phyloP scores from a whole-genome alignment of 2,329 filamentous ascomycete species.

The Diaporthe helianthi region DNA sequence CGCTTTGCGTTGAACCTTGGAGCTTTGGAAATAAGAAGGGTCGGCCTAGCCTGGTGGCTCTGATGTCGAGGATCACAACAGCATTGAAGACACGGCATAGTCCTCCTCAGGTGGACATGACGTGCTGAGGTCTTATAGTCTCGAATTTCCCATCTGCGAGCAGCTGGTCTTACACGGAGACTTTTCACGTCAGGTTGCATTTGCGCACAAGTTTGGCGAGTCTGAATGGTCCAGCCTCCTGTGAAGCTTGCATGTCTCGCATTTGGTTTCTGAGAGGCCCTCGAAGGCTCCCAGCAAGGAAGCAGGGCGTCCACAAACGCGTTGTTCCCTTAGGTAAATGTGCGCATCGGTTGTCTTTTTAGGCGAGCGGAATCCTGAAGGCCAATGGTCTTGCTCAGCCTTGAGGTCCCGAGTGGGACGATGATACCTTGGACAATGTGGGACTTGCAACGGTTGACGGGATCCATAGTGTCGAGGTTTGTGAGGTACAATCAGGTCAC shows the following conservation, averaged over 20 bases:
- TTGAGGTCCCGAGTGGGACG: constrained; percentile 23
- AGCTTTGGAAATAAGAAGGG: not conserved
- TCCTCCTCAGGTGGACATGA: constrained; percentile 10
- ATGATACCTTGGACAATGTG: constrained; percentile 17
- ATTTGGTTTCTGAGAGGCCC: not conserved
- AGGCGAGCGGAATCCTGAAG: constrained; percentile 2
- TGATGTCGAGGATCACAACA: not conserved
- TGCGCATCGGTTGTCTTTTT: not conserved
- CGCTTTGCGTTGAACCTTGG: not conserved
- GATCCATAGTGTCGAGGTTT: not conserved
- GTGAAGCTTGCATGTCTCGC: not conserved
- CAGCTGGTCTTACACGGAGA: not conserved
- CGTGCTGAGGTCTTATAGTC: constrained; percentile 32
- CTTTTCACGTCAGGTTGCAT: constrained; percentile 1
- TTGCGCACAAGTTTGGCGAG: not conserved
- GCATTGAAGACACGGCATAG: not conserved
- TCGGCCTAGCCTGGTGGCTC: not conserved
- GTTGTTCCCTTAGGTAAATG: not conserved
- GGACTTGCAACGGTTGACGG: constrained; percentile 28
- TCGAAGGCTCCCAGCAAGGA: not conserved
- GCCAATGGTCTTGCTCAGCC: not conserved
- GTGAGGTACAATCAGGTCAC: not conserved
- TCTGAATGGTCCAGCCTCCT: not conserved
- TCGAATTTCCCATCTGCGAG: not conserved
- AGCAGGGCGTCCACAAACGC: not conserved